Evolutionary conservation across 768 basidiomycete species (phyloP).

Genomic region (Ramaria sp.): DNA sequence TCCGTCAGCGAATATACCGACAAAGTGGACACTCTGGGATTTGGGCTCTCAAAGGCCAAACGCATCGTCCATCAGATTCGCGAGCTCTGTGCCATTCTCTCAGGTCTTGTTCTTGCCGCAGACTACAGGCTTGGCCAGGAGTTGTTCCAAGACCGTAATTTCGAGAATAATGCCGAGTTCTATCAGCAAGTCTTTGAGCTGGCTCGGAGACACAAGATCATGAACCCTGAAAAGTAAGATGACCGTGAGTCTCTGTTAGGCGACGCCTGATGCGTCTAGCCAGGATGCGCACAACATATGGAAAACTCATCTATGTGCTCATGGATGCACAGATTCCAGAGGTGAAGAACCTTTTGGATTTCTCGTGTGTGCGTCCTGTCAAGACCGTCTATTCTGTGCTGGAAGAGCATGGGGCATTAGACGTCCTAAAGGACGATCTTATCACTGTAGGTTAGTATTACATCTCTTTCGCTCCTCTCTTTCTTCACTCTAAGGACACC

Average conservation of each 20-base stretch:
- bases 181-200: conserved; percentile 75
- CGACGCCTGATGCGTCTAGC: background rate
- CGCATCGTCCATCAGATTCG: conserved; percentile 80
- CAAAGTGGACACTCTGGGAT: conserved; percentile 77
- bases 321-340: conserved; percentile 81
- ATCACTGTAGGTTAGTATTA: conserved; percentile 29
- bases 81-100: conserved; percentile 81
- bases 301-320: conserved; percentile 74
- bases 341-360: conserved; percentile 68
- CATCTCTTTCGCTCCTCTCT: background rate
- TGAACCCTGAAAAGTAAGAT: conserved; percentile 69
- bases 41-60: conserved; percentile 72
- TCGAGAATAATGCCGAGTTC: conserved; percentile 68
- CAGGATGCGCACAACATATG: conserved; percentile 73
- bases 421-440: conserved; percentile 66
- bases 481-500: background rate
- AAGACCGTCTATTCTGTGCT: conserved; percentile 61
- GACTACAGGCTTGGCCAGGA: conserved; percentile 88
- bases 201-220: conserved; percentile 78
- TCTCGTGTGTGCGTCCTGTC: conserved; percentile 70
- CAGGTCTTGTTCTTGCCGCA: conserved; percentile 68
- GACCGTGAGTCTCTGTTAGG: background rate
- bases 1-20: conserved; percentile 84
- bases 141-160: conserved; percentile 72
- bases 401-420: conserved; percentile 51